These are phyloP conservation scores for Saccharomyces paradoxus DNA, from an alignment of 805 yeast genomes.

Conservation along the genomic window DNA sequence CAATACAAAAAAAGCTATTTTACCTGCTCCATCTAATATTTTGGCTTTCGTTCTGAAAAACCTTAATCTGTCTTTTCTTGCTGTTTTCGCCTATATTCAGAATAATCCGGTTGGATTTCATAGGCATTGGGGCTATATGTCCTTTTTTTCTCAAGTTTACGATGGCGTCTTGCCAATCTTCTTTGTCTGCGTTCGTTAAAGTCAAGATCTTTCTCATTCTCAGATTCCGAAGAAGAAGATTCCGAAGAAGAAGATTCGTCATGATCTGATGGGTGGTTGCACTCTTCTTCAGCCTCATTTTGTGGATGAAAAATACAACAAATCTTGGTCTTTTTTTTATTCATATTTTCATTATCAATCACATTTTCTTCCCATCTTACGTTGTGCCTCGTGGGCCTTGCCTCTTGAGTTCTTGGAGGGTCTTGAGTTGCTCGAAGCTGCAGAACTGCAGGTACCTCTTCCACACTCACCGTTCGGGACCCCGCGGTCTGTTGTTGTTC, in stretches of 20 bases:
- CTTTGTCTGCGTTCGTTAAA: slow-evolving; percentile 28
- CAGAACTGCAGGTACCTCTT: slow-evolving; percentile 17
- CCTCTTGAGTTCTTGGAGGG: slow-evolving; percentile 1
- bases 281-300: slow-evolving; percentile 45
- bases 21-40: neutral
- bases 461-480: slow-evolving; percentile 17
- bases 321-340: slow-evolving; percentile 83
- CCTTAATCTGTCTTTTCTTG: slow-evolving; percentile 6
- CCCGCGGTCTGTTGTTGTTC: slow-evolving; percentile 9
- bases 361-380: slow-evolving; percentile 84
- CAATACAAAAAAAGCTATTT: neutral
- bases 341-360: slow-evolving; percentile 82
- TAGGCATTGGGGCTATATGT: slow-evolving; percentile 68
- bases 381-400: slow-evolving; percentile 32
- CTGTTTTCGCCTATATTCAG: slow-evolving; percentile 16
- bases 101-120: slow-evolving; percentile 72
- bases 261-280: slow-evolving; percentile 15
- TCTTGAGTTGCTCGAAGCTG: slow-evolving; percentile 18
- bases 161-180: slow-evolving; percentile 30
- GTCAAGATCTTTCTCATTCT: slow-evolving; percentile 29
- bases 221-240: slow-evolving; percentile 37
- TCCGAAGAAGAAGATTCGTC: slow-evolving; percentile 16
- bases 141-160: slow-evolving; percentile 19
- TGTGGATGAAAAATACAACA: slow-evolving; percentile 85
- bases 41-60: neutral